phyloP scores from a whole-genome alignment of 2,329 filamentous ascomycete species.

The Fusarium euwallaceae region DNA sequence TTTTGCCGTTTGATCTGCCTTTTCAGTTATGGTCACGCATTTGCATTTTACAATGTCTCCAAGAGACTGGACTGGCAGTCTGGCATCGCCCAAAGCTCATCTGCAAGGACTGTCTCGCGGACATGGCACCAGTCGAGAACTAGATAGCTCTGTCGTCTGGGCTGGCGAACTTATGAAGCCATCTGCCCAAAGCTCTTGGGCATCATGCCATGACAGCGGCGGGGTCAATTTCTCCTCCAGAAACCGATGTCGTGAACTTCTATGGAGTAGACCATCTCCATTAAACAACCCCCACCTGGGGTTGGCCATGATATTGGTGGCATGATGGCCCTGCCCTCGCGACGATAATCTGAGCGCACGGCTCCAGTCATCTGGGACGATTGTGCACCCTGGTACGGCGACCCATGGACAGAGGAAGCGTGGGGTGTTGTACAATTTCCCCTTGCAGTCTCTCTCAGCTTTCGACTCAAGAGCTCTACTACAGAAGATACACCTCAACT shows the following conservation, averaged over 20 bases:
- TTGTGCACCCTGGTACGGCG: constrained; percentile 12
- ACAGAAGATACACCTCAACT: not conserved
- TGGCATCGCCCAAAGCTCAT: too few species aligned
- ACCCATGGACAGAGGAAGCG: constrained; percentile 14
- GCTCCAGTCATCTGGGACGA: constrained; percentile 25
- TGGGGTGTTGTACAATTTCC: constrained; percentile 9
- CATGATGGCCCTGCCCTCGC: constrained; percentile 27
- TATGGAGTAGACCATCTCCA: constrained; percentile 7
- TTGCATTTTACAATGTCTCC: not conserved
- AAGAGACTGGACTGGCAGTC: too few species aligned
- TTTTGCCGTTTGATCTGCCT: not conserved
- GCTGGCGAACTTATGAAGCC: not conserved
- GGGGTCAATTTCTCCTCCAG: constrained; percentile 21
- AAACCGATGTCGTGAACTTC: not conserved
- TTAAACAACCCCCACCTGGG: constrained; percentile 9
- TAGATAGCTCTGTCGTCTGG: not conserved
- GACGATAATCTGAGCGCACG: constrained; percentile 12
- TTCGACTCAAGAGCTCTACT: constrained; percentile 25
- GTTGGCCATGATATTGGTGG: constrained; percentile 26
- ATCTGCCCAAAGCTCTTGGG: not conserved
- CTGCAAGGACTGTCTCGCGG: too few species aligned
- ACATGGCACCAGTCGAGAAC: not conserved
- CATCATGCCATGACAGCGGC: constrained; percentile 24
- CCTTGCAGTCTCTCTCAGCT: constrained; percentile 18
- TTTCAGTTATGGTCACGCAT: not conserved